Base-by-base conservation (phyloP, 2,329 filamentous ascomycete species). In the Apiospora saccharicola region DNA sequence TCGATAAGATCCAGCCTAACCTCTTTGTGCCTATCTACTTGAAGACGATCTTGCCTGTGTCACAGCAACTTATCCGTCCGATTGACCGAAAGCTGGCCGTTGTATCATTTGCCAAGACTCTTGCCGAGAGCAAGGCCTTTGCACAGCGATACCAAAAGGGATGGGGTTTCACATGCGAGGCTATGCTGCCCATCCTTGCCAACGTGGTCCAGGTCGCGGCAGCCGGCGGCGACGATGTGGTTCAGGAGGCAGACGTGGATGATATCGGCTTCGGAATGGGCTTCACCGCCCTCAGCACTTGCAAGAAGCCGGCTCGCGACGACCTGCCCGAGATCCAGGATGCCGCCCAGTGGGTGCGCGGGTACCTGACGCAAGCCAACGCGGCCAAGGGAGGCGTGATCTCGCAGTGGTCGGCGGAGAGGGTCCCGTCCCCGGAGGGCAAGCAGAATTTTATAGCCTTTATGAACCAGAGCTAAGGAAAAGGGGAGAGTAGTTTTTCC, bases 261-360 rank as follows among this genome's bases (percentile, higher is more conserved):
- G 96, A 99, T 81, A 91, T 98, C 76, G 92, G 94, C 41, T 99
- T 99, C 79, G 96, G 96, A 37, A 91, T 98, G 75, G 96, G 95
- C 12, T 99, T 97, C 83, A 98, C 96, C 0, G 92, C 94, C 44
- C 89, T 99, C 74, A 97, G 96, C 84, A 98, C 96, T 0, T 96
- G 96, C 85, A 94, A 92, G 81, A 91, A 91, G 73, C 86, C 90
- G 4, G 84, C 89, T 1, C 88, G 87, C 70, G 96, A 98, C 80
- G 93, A 95, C 26, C 98, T 95, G 86, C 93, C 95, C 0, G 93
- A 98, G 74, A 91, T 98, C 19, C 88, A 90, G 6, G 92, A 95
- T 71, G 93, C 95, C 73, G 85, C 94, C 70, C 93, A 92, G 81
- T 99, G 96, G 96, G 95, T 98, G 34, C 85, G 93, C 71, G 85